These are phyloP conservation scores for Phytophthora hibernalis DNA, from an alignment of 352 stramenopile genomes.

Conservation along the genomic window DNA sequence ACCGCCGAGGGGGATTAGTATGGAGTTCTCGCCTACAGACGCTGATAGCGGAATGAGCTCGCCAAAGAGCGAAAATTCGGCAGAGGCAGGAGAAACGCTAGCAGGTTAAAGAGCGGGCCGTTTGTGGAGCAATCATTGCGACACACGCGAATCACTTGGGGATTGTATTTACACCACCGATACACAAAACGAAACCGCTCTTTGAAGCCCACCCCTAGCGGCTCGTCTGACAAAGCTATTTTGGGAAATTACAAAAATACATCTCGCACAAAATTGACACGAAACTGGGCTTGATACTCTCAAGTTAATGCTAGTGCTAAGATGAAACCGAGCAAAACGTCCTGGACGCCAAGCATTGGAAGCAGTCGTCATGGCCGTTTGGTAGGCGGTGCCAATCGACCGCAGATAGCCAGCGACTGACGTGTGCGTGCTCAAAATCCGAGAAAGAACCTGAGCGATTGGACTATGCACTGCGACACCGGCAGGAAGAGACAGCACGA, in stretches of 20 bases:
- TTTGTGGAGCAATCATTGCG: slow-evolving; percentile 21
- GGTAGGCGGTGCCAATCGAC: background rate
- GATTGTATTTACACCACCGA: background rate
- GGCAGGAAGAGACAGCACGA: slow-evolving; percentile 26
- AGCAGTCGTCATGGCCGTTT: background rate
- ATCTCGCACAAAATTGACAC: slow-evolving; percentile 6
- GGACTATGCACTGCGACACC: slow-evolving; percentile 20
- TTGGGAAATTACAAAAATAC: slow-evolving; percentile 27
- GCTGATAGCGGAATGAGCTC: slow-evolving; percentile 45
- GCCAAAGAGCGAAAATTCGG: slow-evolving; percentile 26
- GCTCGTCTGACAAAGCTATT: slow-evolving; percentile 20
- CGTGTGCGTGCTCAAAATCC: slow-evolving; percentile 21
- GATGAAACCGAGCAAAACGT: slow-evolving; percentile 19
- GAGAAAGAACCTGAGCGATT: slow-evolving; percentile 5
- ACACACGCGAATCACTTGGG: background rate
- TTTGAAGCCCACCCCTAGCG: slow-evolving; percentile 12
- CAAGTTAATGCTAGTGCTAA: too few relatives aligned
- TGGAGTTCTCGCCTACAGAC: slow-evolving; percentile 17
- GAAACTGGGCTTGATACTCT: background rate
- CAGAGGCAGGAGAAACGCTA: slow-evolving; percentile 12
- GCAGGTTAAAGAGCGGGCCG: slow-evolving; percentile 4
- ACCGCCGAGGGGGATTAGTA: background rate
- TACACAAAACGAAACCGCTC: slow-evolving; percentile 7
- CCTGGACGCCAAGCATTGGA: background rate
- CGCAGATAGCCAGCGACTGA: slow-evolving; percentile 23